Evolutionary conservation across 192 early-diverging fungal species (phyloP).

Genomic region (Pecoramyces ruminantium): DNA sequence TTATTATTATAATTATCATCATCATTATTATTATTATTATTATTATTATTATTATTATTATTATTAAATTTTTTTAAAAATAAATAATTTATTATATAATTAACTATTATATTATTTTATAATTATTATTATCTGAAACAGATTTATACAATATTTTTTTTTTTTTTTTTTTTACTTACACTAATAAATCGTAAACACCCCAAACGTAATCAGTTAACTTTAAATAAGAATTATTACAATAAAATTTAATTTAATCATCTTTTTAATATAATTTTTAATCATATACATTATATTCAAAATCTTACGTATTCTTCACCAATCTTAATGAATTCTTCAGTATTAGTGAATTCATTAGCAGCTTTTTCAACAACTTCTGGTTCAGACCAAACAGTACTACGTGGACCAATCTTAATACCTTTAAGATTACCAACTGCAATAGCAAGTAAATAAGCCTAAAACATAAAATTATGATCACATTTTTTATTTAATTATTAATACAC

Average conservation of each 20-base stretch:
- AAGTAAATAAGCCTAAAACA: slow-evolving; percentile 60
- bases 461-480: too few species aligned
- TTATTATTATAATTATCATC: slow-evolving; percentile 2
- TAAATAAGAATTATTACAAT: too few species aligned
- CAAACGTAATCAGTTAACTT: slow-evolving; percentile 85
- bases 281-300: too few species aligned
- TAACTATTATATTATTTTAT: too few species aligned
- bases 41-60: too few species aligned
- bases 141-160: too few species aligned
- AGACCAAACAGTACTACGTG: slow-evolving; percentile 86
- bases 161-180: slow-evolving; percentile 9
- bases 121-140: slow-evolving; percentile 3
- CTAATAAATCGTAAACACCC: slow-evolving; percentile 88
- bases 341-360: slow-evolving; percentile 86
- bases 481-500: too few species aligned
- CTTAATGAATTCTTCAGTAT: slow-evolving; percentile 31
- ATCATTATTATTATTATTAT: neutral
- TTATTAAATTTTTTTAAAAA: too few species aligned
- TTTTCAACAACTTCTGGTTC: slow-evolving; percentile 55
- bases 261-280: too few species aligned
- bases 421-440: slow-evolving; percentile 88
- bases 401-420: slow-evolving; percentile 62
- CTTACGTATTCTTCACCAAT: slow-evolving; percentile 27
- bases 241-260: too few species aligned
- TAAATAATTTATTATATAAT: too few species aligned